Conservation (phyloP, 1,284 basidiomycete species). For the Pholiota adiposa region DNA sequence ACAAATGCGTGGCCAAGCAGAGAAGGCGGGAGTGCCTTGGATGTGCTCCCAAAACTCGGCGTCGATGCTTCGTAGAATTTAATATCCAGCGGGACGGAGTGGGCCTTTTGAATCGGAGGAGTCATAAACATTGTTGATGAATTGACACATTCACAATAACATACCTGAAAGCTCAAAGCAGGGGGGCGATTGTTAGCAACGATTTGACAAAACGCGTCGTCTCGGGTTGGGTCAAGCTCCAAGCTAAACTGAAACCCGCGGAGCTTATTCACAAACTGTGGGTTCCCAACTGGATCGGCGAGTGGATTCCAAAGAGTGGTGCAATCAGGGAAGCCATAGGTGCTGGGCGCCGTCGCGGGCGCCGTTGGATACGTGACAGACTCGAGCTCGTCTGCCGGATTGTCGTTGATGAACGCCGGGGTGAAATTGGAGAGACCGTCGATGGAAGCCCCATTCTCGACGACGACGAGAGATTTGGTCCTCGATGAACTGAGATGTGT, state of each 20-base stretch:
- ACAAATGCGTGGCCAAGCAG: conserved; percentile 37
- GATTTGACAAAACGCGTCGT: conserved; percentile 37
- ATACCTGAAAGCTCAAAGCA: conserved; percentile 38
- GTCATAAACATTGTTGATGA: too few relatives aligned
- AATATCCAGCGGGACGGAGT: conserved; percentile 48
- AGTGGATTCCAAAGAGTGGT: conserved; percentile 40
- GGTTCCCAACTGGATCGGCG: conserved; percentile 38
- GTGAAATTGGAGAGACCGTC: conserved; percentile 41
- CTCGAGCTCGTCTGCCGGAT: conserved; percentile 46
- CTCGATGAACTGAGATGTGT: neutral
- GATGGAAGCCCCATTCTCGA: conserved; percentile 48
- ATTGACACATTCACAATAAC: neutral
- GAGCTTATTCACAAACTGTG: conserved; percentile 32
- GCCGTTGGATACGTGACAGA: conserved; percentile 27
- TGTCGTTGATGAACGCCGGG: conserved; percentile 43
- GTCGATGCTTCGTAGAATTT: conserved; percentile 43
- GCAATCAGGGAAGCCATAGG: conserved; percentile 45
- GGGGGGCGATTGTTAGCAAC: conserved; percentile 39
- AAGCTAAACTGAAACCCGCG: conserved; percentile 41
- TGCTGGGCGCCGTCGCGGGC: conserved; percentile 14
- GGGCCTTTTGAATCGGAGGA: conserved; percentile 32
- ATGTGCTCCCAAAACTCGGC: conserved; percentile 4
- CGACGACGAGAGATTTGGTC: conserved; percentile 33
- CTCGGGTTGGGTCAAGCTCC: conserved; percentile 29
- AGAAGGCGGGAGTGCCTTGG: conserved; percentile 30